These are phyloP conservation scores for Lactifluus hygrophoroides DNA, from an alignment of 768 basidiomycete species.

Conservation along the genomic window DNA sequence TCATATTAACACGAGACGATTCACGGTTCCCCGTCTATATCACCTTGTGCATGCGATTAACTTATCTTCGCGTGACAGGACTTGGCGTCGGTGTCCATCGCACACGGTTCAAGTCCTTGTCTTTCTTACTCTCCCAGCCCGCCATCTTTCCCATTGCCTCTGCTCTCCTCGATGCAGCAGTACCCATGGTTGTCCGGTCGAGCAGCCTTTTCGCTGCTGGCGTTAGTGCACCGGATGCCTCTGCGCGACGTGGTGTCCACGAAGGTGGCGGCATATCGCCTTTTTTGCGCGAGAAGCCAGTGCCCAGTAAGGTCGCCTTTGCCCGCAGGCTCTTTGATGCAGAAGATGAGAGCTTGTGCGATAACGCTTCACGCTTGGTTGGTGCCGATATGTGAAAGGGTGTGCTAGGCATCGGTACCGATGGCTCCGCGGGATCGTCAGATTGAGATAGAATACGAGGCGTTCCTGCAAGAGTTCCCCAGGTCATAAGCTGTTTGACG, in stretches of 20 bases:
- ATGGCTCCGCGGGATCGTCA: slow-evolving; percentile 40
- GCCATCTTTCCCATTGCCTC: slow-evolving; percentile 57
- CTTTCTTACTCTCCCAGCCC: slow-evolving; percentile 50
- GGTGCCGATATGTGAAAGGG: slow-evolving; percentile 76
- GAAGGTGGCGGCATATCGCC: slow-evolving; percentile 72
- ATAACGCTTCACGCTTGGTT: slow-evolving; percentile 72
- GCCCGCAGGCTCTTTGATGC: slow-evolving; percentile 75
- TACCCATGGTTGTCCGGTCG: slow-evolving; percentile 61
- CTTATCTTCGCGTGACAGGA: slow-evolving; percentile 26
- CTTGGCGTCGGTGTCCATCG: slow-evolving; percentile 76
- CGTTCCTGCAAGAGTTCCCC: slow-evolving; percentile 89
- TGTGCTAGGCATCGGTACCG: slow-evolving; percentile 38
- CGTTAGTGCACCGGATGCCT: slow-evolving; percentile 67
- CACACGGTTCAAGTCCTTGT: slow-evolving; percentile 54
- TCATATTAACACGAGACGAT: neutral
- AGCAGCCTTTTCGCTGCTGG: slow-evolving; percentile 78
- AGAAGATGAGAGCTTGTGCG: slow-evolving; percentile 69
- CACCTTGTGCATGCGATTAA: neutral
- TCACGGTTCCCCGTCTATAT: neutral
- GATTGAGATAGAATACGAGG: slow-evolving; percentile 74
- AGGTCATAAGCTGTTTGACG: slow-evolving; percentile 92
- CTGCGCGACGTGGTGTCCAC: slow-evolving; percentile 69
- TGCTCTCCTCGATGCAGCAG: slow-evolving; percentile 50
- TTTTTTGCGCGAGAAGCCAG: slow-evolving; percentile 32
- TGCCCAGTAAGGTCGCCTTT: slow-evolving; percentile 58